Evolutionary conservation across 768 basidiomycete genomes (phyloP), one percentile per base, ranked within the genome.

Genomic region (Ephemerocybe angulata): DNA sequence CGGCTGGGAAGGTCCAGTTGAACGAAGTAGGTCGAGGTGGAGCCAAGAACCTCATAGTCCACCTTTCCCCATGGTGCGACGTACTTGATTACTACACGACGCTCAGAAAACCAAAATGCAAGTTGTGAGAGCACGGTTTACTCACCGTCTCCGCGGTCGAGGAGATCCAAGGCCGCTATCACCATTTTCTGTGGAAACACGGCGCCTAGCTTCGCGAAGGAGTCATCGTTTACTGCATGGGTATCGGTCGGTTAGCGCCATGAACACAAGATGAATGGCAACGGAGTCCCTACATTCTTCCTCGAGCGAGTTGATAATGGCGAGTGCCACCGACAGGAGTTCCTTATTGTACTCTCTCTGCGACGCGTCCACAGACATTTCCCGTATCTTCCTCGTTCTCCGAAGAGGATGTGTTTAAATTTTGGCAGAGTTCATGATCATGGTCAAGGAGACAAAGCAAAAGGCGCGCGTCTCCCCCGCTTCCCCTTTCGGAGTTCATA

Each of bases 131-230:
- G n/a, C n/a, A n/a, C n/a, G n/a, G n/a, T n/a, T n/a, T n/a, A 60
- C 76, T 28, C 59, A 89, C 90, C 86, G 59, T 80, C 80, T 54
- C 79, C 78, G 28, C 81, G 76, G 67, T 93, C 90, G 41, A 91
- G 74, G n/a, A 92, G 71, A 63, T 93, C 88, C 24, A 93, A 69
- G 4, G 90, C 88, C 19, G 86, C 85, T 2, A 89, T 62, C 19
- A 91, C 67, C 13, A 85, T 72, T 19, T 72, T 76, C 54, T 87
- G 84, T 1, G 88, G 80, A 60, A 90, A 78, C 50, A 90, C n/a
- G 2, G 48, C 48, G 29, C 54, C 40, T 2, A 55, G 37, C 29
- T 50, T 50, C 3, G 21, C 55, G 28, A 51, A 43, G 4, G 55
- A 50, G 12, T 56, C 41, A n/a, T 51, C 49, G 17, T 24, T 24